Base-by-base conservation (phyloP, 345 rosid species). In the Reutealis trisperma region DNA sequence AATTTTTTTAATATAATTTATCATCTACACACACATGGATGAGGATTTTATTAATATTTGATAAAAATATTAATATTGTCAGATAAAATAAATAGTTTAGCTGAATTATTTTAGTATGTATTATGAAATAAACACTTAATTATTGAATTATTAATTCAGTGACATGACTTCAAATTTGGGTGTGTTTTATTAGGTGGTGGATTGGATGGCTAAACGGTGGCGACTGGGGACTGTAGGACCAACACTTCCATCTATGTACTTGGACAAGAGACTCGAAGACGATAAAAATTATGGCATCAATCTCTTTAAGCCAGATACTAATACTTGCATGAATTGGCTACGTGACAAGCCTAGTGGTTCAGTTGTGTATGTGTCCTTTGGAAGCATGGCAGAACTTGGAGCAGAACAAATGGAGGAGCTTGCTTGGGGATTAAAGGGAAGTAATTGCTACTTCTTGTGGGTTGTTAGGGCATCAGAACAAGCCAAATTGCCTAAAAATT, bases 121-220 rank as follows among this genome's bases (percentile, higher is more conserved):
- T n/a, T n/a, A n/a, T n/a, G n/a, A n/a, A n/a, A n/a, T n/a, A n/a
- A n/a, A n/a, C n/a, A n/a, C n/a, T n/a, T n/a, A n/a, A n/a, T n/a
- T n/a, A n/a, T n/a, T n/a, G n/a, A n/a, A n/a, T n/a, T n/a, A n/a
- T n/a, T n/a, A n/a, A n/a, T n/a, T n/a, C n/a, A n/a, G n/a, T n/a
- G n/a, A n/a, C n/a, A n/a, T n/a, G n/a, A n/a, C n/a, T n/a, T n/a
- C n/a, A n/a, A n/a, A n/a, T n/a, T n/a, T n/a, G n/a, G n/a, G n/a
- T n/a, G n/a, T n/a, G n/a, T n/a, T n/a, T n/a, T n/a, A n/a, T n/a
- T 70, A 85, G 88, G 81, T 64, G 59, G 83, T 75, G 49, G 85
- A 83, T 63, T 81, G 70, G 81, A 70, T 83, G 79, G 27, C 81
- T 5, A 79, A 79, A 44, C 51, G 24, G 1, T 78, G 83, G 79